Evolutionary conservation across 306 rosid genomes (phyloP), one percentile per base, ranked within the genome.

Genomic region (Gynostemma pentaphyllum): DNA sequence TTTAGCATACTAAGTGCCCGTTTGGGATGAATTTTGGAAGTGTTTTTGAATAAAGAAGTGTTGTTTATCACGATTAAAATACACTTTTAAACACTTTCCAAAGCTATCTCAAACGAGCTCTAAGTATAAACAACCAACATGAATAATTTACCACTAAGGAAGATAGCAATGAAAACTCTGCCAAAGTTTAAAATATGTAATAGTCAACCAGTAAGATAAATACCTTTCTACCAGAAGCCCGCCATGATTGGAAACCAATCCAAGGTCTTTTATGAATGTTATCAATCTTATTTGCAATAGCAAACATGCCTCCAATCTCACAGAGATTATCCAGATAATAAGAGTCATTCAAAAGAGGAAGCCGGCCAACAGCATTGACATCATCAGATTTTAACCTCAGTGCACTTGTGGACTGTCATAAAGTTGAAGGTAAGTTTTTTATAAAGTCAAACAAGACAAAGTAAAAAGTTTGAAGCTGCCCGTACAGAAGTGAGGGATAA

Each of bases 201-300:
- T 23, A 56, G 63, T 56, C 27, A 46, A 65, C 64, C 61, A 77
- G 64, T 66, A 73, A 19, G 64, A 80, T 71, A 62, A 83, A 73
- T 88, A 92, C 99, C 99, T 88, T 84, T 80, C 90, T 84, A 81
- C 95, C 95, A 79, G 94, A 87, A 59, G 99, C 99, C 60, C 70
- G 99, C 99, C 99, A 92, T 72, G 99, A 88, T 64, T 88, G 95
- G 73, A 92, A 92, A 75, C 99, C 99, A 72, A 92, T 86, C 99
- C 99, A 92, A 69, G 98, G 96, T 76, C 95, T 80, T 75, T 74
- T 68, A 71, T 92, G 99, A 78, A 92, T 67, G 74, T 63, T 73
- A 74, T 92, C 96, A 64, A 92, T 87, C 77, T 56, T 84, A 64
- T 88, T 84, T 67, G 96, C 96, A 78, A 86, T 86, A 65, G 99